These are phyloP conservation scores for Aspergillus nidulans DNA, from an alignment of 495 filamentous ascomycete genomes.

Conservation along the genomic window DNA sequence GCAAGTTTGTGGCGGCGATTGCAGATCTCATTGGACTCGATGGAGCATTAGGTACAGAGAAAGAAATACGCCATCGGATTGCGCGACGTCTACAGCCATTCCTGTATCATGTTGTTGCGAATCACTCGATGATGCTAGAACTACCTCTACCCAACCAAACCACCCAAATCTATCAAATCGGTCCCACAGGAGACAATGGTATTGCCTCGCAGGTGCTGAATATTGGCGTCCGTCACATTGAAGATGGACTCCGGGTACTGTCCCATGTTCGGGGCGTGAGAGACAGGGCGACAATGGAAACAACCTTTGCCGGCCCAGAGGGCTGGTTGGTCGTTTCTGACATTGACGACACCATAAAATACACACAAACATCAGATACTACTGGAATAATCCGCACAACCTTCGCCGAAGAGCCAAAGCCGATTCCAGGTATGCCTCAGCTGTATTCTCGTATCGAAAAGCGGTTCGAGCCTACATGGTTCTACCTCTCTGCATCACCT, in stretches of 20 bases:
- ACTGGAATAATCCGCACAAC: slow-evolving; percentile 78
- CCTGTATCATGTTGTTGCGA: slow-evolving; percentile 67
- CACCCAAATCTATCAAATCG: slow-evolving; percentile 50
- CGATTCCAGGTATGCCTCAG: slow-evolving; percentile 77
- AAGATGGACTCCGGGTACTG: slow-evolving; percentile 29
- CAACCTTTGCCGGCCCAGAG: slow-evolving; percentile 66
- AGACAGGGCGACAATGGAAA: slow-evolving; percentile 53
- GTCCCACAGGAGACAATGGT: slow-evolving; percentile 65
- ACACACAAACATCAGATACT: slow-evolving; percentile 73
- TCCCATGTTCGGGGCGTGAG: slow-evolving; percentile 36
- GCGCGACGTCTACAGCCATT: slow-evolving; percentile 70
- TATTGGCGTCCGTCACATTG: slow-evolving; percentile 27
- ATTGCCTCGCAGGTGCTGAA: slow-evolving; percentile 58
- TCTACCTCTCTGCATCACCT: slow-evolving; percentile 90
- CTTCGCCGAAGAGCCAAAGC: slow-evolving; percentile 67
- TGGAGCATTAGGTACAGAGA: slow-evolving; percentile 50
- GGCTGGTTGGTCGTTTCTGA: slow-evolving; percentile 91
- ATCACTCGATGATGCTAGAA: slow-evolving; percentile 56
- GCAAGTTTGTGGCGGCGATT: slow-evolving; percentile 64
- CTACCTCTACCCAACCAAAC: slow-evolving; percentile 41
- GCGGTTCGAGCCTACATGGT: slow-evolving; percentile 66
- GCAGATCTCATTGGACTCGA: slow-evolving; percentile 67
- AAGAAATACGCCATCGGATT: slow-evolving; percentile 60
- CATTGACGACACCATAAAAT: slow-evolving; percentile 94
- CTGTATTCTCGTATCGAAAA: slow-evolving; percentile 64